Evolutionary conservation across 2,329 filamentous ascomycete species (phyloP), one percentile per base, ranked within the genome.

Genomic region (Colletotrichum phormii): DNA sequence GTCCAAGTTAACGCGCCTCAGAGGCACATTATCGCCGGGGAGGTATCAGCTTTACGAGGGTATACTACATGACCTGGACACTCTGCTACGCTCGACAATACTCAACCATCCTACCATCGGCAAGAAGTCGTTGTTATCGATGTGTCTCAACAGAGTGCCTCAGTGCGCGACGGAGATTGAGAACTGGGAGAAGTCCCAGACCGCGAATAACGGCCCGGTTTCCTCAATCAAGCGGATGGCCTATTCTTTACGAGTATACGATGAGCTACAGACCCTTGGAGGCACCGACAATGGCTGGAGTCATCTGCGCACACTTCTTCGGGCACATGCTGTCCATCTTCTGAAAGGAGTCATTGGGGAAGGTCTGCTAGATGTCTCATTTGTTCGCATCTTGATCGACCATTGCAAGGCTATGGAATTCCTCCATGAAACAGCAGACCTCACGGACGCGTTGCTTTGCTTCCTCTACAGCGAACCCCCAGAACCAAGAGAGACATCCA

Each of bases 101-200:
- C 35, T 22, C 5, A 51, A 8, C 2, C 26, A 59, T 12, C 15
- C 29, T 15, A 5, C 55, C 12, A 46, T 49, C 7, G 63, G 26
- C 5, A 55, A 54, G 13, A 83, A 80, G 31, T 87, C 86, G 5
- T 80, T 89, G 11, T 72, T 89, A 22, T 83, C 84, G 24, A 86
- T 87, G 82, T 87, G 86, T 69, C 80, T 89, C 6, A 81, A 84
- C 64, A 84, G 82, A 72, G 80, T 89, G 15, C 87, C 87, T 1
- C 80, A 81, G 18, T 88, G 86, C 74, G 85, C 89, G 37, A 77
- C 80, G 1, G 81, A 82, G 37, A 83, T 88, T n/a, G 84, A 88
- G 68, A 77, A 78, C 1, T 82, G 82, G 79, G 82, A 86, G 64
- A 77, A 78, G 35, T 75, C 78, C 13, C 81, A 86, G 24, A 79